Conservation (phyloP, 768 basidiomycete species). For the Phlegmacium glaucopus region DNA sequence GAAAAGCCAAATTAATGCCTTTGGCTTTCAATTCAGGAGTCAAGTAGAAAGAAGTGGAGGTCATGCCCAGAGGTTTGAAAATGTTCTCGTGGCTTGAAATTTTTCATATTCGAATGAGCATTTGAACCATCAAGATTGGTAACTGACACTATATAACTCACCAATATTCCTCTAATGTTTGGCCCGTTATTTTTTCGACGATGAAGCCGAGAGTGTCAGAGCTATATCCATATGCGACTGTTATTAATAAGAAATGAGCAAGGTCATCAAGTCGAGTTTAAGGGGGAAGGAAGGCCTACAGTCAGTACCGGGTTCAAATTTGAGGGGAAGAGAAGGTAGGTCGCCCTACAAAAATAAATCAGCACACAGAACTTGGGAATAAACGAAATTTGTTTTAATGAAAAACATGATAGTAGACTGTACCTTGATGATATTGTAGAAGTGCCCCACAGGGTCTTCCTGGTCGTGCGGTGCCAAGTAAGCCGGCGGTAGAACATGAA, state of each 20-base stretch:
- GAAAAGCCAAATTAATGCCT: constrained; percentile 15
- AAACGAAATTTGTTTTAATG: no score
- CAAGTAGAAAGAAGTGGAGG: constrained; percentile 21
- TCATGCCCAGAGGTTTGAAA: constrained; percentile 27
- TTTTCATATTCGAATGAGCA: not conserved
- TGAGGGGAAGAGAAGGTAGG: constrained; percentile 21
- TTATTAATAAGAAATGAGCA: not conserved
- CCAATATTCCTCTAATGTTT: constrained; percentile 26
- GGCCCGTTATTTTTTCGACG: constrained; percentile 26
- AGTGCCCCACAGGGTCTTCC: constrained; percentile 13
- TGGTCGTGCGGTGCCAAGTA: constrained; percentile 16
- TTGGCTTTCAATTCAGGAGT: constrained; percentile 20
- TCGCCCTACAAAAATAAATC: constrained; percentile 10
- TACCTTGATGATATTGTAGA: constrained; percentile 18
- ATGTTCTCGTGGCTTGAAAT: constrained; percentile 26
- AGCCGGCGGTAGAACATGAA: not conserved
- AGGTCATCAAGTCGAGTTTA: no score
- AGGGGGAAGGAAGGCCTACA: constrained; percentile 11
- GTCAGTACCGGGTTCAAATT: constrained; percentile 26
- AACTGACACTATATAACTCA: constrained; percentile 9
- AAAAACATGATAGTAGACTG: not conserved
- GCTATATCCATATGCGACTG: constrained; percentile 29
- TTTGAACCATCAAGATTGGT: not conserved
- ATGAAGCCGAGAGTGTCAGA: constrained; percentile 29
- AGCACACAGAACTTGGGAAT: not conserved